Conservation (phyloP, 148 eudicot species). For the Spergularia marina region DNA sequence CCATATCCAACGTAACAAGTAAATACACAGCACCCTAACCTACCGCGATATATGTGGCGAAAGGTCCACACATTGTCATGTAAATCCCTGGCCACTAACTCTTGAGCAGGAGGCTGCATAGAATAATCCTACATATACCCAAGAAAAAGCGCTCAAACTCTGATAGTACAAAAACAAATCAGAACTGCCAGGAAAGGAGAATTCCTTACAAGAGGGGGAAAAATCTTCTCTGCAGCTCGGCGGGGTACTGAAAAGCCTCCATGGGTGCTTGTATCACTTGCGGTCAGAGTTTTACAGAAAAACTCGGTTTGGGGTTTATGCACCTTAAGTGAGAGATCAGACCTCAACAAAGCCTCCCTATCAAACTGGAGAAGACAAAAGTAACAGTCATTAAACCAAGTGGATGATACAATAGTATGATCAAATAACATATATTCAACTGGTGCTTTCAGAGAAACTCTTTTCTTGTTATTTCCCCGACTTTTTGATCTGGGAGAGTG, state of each 20-base stretch:
- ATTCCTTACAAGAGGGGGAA: conserved; percentile 78
- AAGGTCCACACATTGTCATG: conserved; percentile 91
- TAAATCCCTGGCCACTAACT: conserved; percentile 83
- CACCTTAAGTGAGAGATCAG: conserved; percentile 78
- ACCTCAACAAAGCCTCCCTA: conserved; percentile 83
- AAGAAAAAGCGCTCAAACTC: conserved; percentile 17
- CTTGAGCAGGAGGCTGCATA: conserved; percentile 99
- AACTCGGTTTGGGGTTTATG: conserved; percentile 89
- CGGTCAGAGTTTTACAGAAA: conserved; percentile 96
- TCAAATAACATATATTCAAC: no score
- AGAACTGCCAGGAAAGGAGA: not conserved
- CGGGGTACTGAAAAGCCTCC: conserved; percentile 99
- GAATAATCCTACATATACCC: conserved; percentile 60
- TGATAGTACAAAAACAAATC: not conserved
- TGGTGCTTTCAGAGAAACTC: no score
- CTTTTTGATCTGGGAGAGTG: no score
- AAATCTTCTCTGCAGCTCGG: conserved; percentile 93
- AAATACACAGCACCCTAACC: conserved; percentile 23
- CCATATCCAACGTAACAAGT: not conserved
- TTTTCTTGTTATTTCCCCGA: no score
- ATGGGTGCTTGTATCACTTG: conserved; percentile 99
- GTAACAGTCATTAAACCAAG: not conserved
- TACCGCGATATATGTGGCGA: conserved; percentile 96
- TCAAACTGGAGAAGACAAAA: conserved; percentile 64
- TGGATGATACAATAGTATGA: not conserved